Evolutionary conservation across 2,329 filamentous ascomycete species (phyloP).

Genomic region (Fusarium liriodendri): DNA sequence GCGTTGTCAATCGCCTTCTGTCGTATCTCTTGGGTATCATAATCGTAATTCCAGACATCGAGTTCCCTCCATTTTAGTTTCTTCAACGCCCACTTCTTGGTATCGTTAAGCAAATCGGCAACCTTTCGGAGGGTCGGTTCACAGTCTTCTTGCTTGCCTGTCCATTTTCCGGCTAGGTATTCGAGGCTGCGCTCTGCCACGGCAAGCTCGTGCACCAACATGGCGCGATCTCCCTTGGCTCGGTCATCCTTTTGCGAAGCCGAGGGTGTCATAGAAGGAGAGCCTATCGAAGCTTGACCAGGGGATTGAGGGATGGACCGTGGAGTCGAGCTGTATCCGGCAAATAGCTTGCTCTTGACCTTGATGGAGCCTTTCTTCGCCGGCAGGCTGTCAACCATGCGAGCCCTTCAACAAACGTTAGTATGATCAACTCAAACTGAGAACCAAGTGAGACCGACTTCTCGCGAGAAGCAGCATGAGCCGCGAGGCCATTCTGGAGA

Average conservation of each 20-base stretch:
- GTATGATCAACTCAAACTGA: constrained; percentile 30
- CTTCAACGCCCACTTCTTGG: constrained; percentile 66
- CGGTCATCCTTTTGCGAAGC: constrained; percentile 64
- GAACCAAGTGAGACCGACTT: constrained; percentile 46
- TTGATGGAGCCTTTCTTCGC: constrained; percentile 50
- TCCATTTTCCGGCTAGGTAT: constrained; percentile 62
- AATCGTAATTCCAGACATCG: constrained; percentile 72
- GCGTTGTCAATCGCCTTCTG: constrained; percentile 72
- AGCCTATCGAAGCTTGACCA: constrained; percentile 64
- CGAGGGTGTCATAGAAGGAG: constrained; percentile 63
- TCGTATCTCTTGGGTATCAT: constrained; percentile 64
- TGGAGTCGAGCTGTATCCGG: constrained; percentile 52
- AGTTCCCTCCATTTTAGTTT: constrained; percentile 72
- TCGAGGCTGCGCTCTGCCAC: constrained; percentile 62
- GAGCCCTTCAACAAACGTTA: constrained; percentile 48
- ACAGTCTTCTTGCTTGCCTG: constrained; percentile 65
- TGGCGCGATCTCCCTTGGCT: constrained; percentile 63
- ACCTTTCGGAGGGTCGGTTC: constrained; percentile 67
- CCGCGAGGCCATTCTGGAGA: constrained; percentile 57
- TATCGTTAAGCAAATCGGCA: constrained; percentile 61
- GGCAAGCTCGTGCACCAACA: constrained; percentile 71
- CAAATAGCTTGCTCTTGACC: constrained; percentile 57
- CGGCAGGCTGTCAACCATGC: constrained; percentile 49
- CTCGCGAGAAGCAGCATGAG: constrained; percentile 50
- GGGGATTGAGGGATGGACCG: constrained; percentile 65